These are phyloP conservation scores for Aspergillus hancockii DNA, from an alignment of 495 filamentous ascomycete genomes.

Conservation along the genomic window DNA sequence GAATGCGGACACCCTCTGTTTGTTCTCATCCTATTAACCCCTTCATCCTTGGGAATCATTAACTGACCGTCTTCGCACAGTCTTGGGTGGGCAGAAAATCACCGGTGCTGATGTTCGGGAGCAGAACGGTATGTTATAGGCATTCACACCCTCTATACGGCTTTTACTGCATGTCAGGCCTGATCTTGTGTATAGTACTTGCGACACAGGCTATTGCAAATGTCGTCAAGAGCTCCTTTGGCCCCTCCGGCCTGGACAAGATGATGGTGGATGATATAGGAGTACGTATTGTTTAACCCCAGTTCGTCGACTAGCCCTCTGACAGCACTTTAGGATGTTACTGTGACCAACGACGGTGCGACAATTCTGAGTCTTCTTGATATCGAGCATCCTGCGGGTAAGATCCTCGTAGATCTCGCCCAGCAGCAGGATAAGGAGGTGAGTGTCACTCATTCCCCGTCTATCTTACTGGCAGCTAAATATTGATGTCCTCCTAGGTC, in stretches of 20 bases:
- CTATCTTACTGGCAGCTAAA: neutral
- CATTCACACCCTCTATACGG: neutral
- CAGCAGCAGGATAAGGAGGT: conserved; percentile 99
- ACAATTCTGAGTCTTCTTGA: conserved; percentile 94
- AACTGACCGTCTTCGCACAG: conserved; percentile 48
- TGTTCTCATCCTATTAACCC: conserved; percentile 23
- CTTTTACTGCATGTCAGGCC: conserved; percentile 1
- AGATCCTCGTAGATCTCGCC: conserved; percentile 95
- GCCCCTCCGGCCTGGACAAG: conserved; percentile 95
- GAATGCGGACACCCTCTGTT: conserved; percentile 84
- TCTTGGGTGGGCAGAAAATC: conserved; percentile 92
- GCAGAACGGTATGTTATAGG: conserved; percentile 73
- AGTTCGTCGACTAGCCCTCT: conserved; percentile 13
- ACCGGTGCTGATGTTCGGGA: conserved; percentile 93
- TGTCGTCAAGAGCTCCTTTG: conserved; percentile 98
- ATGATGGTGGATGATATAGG: conserved; percentile 99
- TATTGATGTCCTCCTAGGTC: conserved; percentile 51
- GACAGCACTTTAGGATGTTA: conserved; percentile 72
- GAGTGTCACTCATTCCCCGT: neutral
- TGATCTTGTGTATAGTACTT: conserved; percentile 59
- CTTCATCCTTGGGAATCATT: conserved; percentile 15
- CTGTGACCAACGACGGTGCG: conserved; percentile 97
- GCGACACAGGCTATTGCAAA: conserved; percentile 97
- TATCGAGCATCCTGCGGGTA: conserved; percentile 96
- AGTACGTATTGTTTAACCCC: conserved; percentile 53